These are phyloP conservation scores for Trypanosoma cruzi DNA, from an alignment of 208 protist species.

Conservation along the genomic window DNA sequence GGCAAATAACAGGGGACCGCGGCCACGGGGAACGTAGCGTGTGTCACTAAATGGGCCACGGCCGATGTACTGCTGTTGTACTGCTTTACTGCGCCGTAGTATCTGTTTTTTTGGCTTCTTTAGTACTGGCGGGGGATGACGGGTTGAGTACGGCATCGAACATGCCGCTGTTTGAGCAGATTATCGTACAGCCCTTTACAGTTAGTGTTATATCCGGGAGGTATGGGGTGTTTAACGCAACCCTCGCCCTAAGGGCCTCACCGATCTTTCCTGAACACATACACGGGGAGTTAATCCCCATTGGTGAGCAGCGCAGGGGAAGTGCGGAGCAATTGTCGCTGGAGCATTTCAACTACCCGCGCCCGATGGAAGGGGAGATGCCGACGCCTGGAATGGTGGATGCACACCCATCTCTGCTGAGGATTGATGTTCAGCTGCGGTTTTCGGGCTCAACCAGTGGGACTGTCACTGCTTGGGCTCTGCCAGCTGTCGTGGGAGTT, in stretches of 20 bases:
- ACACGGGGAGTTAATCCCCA: slow-evolving; percentile 66
- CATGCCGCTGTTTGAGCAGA: slow-evolving; percentile 45
- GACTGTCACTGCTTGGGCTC: slow-evolving; percentile 40
- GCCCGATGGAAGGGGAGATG: slow-evolving; percentile 33
- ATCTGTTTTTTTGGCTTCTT: background rate
- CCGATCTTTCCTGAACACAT: slow-evolving; percentile 67
- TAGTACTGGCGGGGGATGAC: background rate
- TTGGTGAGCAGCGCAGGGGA: slow-evolving; percentile 34
- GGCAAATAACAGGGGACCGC: background rate
- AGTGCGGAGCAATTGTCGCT: slow-evolving; percentile 20
- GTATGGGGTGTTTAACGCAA: slow-evolving; percentile 79
- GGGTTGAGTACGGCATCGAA: background rate
- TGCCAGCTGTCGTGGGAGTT: slow-evolving; percentile 41
- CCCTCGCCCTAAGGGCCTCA: slow-evolving; percentile 45
- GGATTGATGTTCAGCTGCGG: slow-evolving; percentile 53
- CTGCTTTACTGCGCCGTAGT: background rate
- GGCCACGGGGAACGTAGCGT: background rate
- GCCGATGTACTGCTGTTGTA: background rate
- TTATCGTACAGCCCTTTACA: slow-evolving; percentile 64
- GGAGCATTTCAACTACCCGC: slow-evolving; percentile 46
- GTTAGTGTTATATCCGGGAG: slow-evolving; percentile 71
- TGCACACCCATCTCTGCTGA: slow-evolving; percentile 57
- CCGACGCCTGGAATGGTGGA: background rate
- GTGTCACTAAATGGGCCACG: background rate
- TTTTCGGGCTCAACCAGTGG: slow-evolving; percentile 39